Base-by-base conservation (phyloP, 768 basidiomycete species). In the Leccinum ochraceum region DNA sequence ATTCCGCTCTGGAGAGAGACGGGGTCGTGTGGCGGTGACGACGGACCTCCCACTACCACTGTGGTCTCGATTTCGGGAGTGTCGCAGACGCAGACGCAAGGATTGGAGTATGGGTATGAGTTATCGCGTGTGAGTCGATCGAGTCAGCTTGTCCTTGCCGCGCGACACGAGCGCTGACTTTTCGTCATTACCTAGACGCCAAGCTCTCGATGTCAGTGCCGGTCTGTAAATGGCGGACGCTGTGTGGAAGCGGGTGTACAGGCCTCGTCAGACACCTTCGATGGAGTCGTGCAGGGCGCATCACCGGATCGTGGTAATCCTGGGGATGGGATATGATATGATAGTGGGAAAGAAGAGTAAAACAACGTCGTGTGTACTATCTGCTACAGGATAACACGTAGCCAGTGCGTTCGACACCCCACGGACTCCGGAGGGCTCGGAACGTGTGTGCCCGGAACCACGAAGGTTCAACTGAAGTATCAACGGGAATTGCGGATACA, bases 161-260 rank as follows among this genome's bases (percentile, higher is more conserved):
- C 44, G 20, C 9, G 17, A 39, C n/a, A 26, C 9, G 26, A 13
- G 17, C 16, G 2, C 9, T 37, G 24, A 34, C 22, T 10, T 6
- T 34, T 28, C 14, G 3, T 20, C 4, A 14, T 51, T 9, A 32
- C 32, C 3, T 46, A 66, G 63, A 22, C 24, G 14, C 11, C 51
- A 6, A 9, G 48, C 3, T 56, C 52, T 58, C 66, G 26, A 52
- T 63, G 56, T 48, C 24, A 17, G 14, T 63, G 58, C 58, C 24
- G 14, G 16, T 54, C 39, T 8, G 30, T 1, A 9, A 17, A 28
- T 3, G 24, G 30, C 26, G 22, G 39, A 6, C 34, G 20, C 26
- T 11, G n/a, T 7, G 36, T 28, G 16, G 66, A 67, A 24, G n/a
- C 26, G 17, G 51, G 63, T 8, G 67, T 68, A 20, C 67, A 67